Base-by-base conservation (phyloP, 2,329 filamentous ascomycete genomes). In the Cytospora schulzeri region DNA sequence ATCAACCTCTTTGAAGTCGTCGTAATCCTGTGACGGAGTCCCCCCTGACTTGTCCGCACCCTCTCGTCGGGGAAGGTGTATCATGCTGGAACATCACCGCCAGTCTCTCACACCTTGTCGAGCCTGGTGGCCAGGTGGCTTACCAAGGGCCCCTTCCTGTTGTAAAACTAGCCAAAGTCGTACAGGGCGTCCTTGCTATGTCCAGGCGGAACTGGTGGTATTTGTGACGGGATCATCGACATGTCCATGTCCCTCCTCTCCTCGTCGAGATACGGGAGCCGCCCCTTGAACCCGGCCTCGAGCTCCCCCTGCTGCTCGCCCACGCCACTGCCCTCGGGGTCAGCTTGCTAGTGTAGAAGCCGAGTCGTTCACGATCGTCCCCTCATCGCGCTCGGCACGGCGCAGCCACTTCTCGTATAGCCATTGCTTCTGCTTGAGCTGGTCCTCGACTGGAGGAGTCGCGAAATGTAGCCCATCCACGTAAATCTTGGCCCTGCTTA, bases 251-350 rank as follows among this genome's bases (percentile, higher is more conserved):
- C 77, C 63, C 76, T 74, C 0, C 76, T 78, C 66, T 83, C 83
- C 51, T 71, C 74, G 69, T 80, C 81, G 6, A 86, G 73, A 14
- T 77, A 75, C 9, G 81, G 79, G 66, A 81, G 79, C 17, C 76
- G 75, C 26, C 72, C 69, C 67, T 79, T 76, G 61, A 86, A 82
- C 63, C 85, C 82, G 0, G 73, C 72, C 69, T 84, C 83, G 1
- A 86, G 75, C 31, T 79, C 76, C 51, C 75, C 77, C 70, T 86
- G 83, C 56, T 81, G 79, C 61, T 77, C 74, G 33, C 77, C 74
- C 19, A 82, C 74, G 75, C 77, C 17, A 76, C 75, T 19, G 73
- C 71, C 28, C 80, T 78, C 66, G 82, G 80, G 1, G 73, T 70
- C 29, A 77, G 77, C 48, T 75, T 73, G 6, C 75, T 70, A n/a